Evolutionary conservation across 192 early-diverging fungal genomes (phyloP).

Genomic region (Coemansia aciculifera): DNA sequence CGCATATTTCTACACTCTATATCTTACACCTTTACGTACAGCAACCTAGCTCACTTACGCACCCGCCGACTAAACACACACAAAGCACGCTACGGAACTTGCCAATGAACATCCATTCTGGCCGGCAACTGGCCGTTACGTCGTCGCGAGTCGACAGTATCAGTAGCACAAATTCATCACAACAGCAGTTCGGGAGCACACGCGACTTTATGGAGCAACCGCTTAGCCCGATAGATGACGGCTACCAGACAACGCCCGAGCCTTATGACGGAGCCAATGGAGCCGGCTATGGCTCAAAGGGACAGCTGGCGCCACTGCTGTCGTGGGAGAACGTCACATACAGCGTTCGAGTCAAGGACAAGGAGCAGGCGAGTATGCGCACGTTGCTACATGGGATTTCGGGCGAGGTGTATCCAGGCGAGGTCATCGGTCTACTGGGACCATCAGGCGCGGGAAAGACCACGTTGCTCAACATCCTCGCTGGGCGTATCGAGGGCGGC

Average conservation of each 20-base stretch:
- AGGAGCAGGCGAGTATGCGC: constrained; percentile 44
- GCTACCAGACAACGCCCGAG: constrained; percentile 12
- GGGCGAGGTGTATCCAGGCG: constrained; percentile 78
- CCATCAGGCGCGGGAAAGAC: constrained; percentile 93
- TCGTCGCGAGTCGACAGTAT: constrained; percentile 11
- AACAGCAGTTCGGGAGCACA: constrained; percentile 48
- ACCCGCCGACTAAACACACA: not conserved
- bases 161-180: constrained; percentile 19
- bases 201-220: constrained; percentile 52
- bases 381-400: constrained; percentile 66
- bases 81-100: not conserved
- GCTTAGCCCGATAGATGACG: constrained; percentile 37
- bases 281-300: not conserved
- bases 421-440: constrained; percentile 92
- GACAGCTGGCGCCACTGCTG: constrained; percentile 29
- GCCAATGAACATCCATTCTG: constrained; percentile 7
- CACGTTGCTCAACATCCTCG: constrained; percentile 87
- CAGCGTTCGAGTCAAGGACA: constrained; percentile 49
- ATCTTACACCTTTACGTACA: not conserved
- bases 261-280: not conserved
- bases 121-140: constrained; percentile 5
- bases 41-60: not conserved
- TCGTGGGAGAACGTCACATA: constrained; percentile 49
- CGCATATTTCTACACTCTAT: not conserved
- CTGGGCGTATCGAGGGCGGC: constrained; percentile 69